A percentile compares a stretch with the other conserved stretches of the same genome.
phyloP scores from a whole-genome alignment of 192 early-diverging fungal genomes.

The Coemansia sp. region DNA sequence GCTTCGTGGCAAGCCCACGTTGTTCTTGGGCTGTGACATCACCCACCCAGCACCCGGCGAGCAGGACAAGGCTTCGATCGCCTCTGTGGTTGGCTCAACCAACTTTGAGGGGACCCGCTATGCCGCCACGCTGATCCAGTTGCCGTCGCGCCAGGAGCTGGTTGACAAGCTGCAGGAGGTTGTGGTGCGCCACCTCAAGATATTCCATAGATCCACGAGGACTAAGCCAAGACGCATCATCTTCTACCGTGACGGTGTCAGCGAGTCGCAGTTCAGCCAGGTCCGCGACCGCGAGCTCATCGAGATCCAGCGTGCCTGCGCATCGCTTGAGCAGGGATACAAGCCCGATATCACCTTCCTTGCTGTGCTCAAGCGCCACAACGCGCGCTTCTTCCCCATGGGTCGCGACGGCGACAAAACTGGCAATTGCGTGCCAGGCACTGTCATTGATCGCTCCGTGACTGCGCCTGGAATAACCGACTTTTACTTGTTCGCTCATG shows the following conservation, averaged over 20 bases:
- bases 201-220: conserved; percentile 62
- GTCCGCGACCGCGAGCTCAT: conserved; percentile 76
- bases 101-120: conserved; percentile 66
- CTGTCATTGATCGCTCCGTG: conserved; percentile 74
- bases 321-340: conserved; percentile 68
- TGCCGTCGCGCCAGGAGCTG: conserved; percentile 73
- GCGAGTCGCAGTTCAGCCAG: conserved; percentile 82
- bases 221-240: conserved; percentile 74
- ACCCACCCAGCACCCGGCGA: conserved; percentile 81
- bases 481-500: conserved; percentile 88
- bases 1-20: conserved; percentile 71
- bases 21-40: conserved; percentile 90
- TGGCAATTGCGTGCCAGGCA: conserved; percentile 85
- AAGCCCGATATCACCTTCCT: conserved; percentile 74
- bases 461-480: conserved; percentile 84
- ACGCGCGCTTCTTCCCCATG: conserved; percentile 77
- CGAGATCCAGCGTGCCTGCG: conserved; percentile 68
- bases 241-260: conserved; percentile 91
- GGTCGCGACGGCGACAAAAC: conserved; percentile 66
- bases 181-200: conserved; percentile 68
- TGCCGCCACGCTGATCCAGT: conserved; percentile 66
- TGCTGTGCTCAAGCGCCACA: conserved; percentile 81
- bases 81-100: conserved; percentile 72
- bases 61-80: conserved; percentile 69
- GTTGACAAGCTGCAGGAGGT: conserved; percentile 66